phyloP scores from a whole-genome alignment of 306 rosid species.

The Heteromeles arbutifolia region DNA sequence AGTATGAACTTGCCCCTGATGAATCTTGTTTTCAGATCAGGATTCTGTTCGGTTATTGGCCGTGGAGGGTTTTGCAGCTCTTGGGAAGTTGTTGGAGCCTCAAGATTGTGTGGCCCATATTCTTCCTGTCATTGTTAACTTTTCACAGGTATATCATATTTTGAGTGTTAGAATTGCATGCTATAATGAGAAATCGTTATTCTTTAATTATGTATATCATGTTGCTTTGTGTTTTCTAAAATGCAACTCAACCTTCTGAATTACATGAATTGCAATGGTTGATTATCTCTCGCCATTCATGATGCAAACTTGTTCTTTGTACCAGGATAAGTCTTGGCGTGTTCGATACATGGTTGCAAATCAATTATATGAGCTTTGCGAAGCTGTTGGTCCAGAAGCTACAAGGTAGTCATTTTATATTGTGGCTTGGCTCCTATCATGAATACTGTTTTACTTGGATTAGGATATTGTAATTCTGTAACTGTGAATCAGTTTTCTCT shows the following conservation, averaged over 20 bases:
- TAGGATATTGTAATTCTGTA: background rate
- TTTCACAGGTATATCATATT: conserved; percentile 71
- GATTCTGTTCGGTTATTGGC: conserved; percentile 97
- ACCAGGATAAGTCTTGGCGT: conserved; percentile 98
- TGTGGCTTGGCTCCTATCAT: background rate
- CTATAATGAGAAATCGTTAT: background rate
- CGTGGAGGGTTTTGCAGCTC: conserved; percentile 97
- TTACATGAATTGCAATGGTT: background rate
- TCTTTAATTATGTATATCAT: background rate
- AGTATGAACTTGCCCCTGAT: background rate
- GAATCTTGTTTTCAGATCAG: conserved; percentile 53
- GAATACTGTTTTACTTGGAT: background rate
- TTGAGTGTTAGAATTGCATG: background rate
- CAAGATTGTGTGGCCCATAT: conserved; percentile 91
- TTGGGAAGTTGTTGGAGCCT: conserved; percentile 93
- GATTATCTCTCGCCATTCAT: background rate
- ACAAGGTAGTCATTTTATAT: conserved; percentile 49
- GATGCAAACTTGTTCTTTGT: conserved; percentile 9
- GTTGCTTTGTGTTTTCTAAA: background rate
- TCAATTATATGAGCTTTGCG: conserved; percentile 88
- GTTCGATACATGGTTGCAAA: conserved; percentile 99
- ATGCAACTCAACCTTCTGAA: background rate
- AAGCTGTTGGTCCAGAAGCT: conserved; percentile 97
- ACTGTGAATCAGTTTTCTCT: background rate
- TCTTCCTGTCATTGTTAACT: conserved; percentile 89